A percentile compares a stretch with the other conserved stretches of the same genome.
phyloP scores from a whole-genome alignment of 2,329 filamentous ascomycete genomes.

The Penicillium freii region DNA sequence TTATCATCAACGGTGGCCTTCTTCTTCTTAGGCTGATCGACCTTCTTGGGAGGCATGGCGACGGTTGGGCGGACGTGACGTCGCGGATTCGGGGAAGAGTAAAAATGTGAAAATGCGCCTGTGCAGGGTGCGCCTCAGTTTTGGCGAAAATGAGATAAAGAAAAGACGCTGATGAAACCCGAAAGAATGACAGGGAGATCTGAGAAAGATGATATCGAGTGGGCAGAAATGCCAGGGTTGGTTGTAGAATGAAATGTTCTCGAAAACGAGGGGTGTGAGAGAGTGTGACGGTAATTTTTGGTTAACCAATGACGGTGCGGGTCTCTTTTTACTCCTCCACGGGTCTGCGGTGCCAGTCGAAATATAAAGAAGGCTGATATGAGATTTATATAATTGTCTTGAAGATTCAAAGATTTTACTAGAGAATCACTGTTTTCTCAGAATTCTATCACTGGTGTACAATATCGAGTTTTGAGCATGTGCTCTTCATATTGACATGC shows the following conservation, averaged over 20 bases:
- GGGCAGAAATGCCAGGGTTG: constrained; percentile 5
- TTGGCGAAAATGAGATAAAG: constrained; percentile 5
- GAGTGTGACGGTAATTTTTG: constrained; percentile 10
- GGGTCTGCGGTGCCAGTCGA: neutral
- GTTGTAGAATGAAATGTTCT: constrained; percentile 9
- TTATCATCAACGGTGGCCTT: constrained; percentile 73
- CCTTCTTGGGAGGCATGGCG: constrained; percentile 51
- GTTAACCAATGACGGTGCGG: constrained; percentile 13
- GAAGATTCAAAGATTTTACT: neutral
- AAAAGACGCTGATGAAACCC: constrained; percentile 20
- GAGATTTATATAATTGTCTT: neutral
- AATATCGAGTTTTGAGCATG: neutral
- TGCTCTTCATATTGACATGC: constrained; percentile 1
- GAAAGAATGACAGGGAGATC: constrained; percentile 11
- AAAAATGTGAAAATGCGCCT: constrained; percentile 21
- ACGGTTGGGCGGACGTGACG: constrained; percentile 23
- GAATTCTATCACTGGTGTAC: neutral
- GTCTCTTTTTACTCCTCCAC: neutral
- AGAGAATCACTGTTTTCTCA: neutral
- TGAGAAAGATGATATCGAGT: constrained; percentile 9
- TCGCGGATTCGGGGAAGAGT: constrained; percentile 10
- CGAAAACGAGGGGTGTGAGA: constrained; percentile 12
- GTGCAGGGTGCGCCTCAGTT: constrained; percentile 11
- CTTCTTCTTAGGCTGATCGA: constrained; percentile 48
- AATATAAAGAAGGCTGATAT: neutral